Evolutionary conservation across 2,329 filamentous ascomycete genomes (phyloP), one percentile per base, ranked within the genome.

Genomic region (Coniochaeta prunicola): DNA sequence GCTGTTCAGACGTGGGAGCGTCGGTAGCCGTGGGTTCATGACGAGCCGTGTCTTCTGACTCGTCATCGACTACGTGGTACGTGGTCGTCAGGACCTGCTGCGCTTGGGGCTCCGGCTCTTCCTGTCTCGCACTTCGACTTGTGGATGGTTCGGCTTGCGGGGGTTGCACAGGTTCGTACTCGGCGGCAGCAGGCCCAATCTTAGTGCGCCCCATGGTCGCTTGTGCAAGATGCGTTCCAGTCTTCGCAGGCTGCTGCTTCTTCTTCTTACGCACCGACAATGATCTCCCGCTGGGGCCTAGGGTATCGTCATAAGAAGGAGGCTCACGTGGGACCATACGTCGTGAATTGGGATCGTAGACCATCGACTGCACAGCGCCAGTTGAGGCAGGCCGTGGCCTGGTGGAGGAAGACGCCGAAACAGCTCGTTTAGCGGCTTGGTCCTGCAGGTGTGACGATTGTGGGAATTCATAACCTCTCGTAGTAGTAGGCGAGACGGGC

Each of bases 321-420:
- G 80, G 73, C 6, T 68, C 69, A 57, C 72, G 77, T 3, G 80
- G 77, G 3, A 87, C 76, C 77, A 87, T 85, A 60, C 85, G 80
- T 63, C 85, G 78, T 17, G 85, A 86, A 64, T 87, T 87, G n/a
- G 84, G 77, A 62, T 87, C 85, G 65, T 86, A 85, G 53, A 88
- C 80, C 69, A 89, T 64, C 33, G 74, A 69, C 63, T 78, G 66
- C 45, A 77, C 73, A 45, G 74, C 68, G 6, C 62, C 58, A 2
- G 63, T 58, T 4, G 72, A 68, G 12, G 63, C 60, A 19, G 66
- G 63, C 59, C 63, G 64, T 10, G 64, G 64, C 10, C 60, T 65
- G 9, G 64, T 62, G 3, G 62, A 62, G 0, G 70, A 64, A 28
- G 65, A 63, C 58, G 63, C 63, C 15, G 65, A 63, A 26, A 59